phyloP scores from a whole-genome alignment of 495 filamentous ascomycete genomes.

The Aspergillus sparsus region DNA sequence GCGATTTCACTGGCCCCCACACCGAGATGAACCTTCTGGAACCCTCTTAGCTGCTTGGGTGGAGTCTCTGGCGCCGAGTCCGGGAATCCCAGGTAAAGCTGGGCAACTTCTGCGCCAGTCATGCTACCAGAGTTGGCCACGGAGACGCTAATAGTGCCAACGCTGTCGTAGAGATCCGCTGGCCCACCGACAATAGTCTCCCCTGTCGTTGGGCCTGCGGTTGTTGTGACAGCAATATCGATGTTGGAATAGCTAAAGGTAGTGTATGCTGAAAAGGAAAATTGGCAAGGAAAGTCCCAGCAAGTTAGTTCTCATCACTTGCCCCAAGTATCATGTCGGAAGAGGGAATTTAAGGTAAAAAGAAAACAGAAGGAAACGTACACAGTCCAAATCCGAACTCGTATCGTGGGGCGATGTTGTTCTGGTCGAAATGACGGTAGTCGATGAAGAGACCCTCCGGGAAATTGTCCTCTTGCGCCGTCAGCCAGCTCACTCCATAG shows the following conservation, averaged over 20 bases:
- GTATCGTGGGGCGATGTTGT: slow-evolving; percentile 59
- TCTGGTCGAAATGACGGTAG: slow-evolving; percentile 65
- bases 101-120: slow-evolving; percentile 56
- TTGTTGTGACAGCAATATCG: slow-evolving; percentile 29
- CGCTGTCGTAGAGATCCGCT: slow-evolving; percentile 56
- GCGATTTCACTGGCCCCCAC: slow-evolving; percentile 57
- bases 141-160: slow-evolving; percentile 52
- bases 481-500: slow-evolving; percentile 63
- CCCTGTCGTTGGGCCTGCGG: slow-evolving; percentile 29
- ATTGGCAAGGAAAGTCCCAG: neutral
- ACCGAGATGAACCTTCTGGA: slow-evolving; percentile 67
- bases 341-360: neutral
- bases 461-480: slow-evolving; percentile 49
- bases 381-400: slow-evolving; percentile 67
- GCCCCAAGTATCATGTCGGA: neutral
- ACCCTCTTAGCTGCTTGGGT: slow-evolving; percentile 61
- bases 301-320: neutral
- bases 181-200: slow-evolving; percentile 55
- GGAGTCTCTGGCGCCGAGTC: slow-evolving; percentile 22
- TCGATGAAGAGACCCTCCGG: slow-evolving; percentile 66
- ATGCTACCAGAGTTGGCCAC: slow-evolving; percentile 59
- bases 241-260: slow-evolving; percentile 57
- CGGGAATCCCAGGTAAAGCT: slow-evolving; percentile 65
- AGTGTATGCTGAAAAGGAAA: slow-evolving; percentile 51
- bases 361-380: slow-evolving; percentile 6